phyloP scores from a whole-genome alignment of 345 rosid genomes.

The Acer yangbiense region DNA sequence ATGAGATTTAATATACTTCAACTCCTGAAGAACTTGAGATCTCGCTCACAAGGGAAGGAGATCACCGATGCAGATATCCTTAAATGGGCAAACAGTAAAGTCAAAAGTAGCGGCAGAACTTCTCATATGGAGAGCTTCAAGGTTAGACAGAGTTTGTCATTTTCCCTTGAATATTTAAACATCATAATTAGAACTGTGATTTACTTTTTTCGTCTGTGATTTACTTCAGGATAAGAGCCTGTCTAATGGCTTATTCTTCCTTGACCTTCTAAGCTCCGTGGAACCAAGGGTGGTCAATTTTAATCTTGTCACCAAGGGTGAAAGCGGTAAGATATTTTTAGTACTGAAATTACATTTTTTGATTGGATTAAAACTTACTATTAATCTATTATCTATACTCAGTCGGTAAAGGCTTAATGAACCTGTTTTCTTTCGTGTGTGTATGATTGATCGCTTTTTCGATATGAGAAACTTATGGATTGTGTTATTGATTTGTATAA shows the following conservation, averaged over 20 bases:
- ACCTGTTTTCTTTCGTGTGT: neutral
- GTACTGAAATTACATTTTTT: neutral
- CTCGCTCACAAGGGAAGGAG: conserved; percentile 75
- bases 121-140: conserved; percentile 72
- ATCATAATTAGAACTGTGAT: neutral
- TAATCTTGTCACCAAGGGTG: conserved; percentile 96
- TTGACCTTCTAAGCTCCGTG: conserved; percentile 82
- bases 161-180: neutral
- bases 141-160: conserved; percentile 42
- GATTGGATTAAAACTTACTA: neutral
- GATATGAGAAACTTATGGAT: neutral
- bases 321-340: conserved; percentile 57
- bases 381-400: neutral
- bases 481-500: conserved; percentile 20
- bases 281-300: conserved; percentile 97
- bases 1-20: conserved; percentile 93
- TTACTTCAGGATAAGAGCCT: conserved; percentile 75
- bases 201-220: neutral
- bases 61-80: conserved; percentile 77
- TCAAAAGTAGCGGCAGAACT: conserved; percentile 59
- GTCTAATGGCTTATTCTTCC: conserved; percentile 80
- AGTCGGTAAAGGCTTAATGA: neutral
- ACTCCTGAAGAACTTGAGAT: conserved; percentile 79
- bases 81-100: conserved; percentile 77
- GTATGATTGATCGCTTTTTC: neutral